phyloP scores from a whole-genome alignment of 108 stramenopile species.

The Mayamaea pseudoterrestris region DNA sequence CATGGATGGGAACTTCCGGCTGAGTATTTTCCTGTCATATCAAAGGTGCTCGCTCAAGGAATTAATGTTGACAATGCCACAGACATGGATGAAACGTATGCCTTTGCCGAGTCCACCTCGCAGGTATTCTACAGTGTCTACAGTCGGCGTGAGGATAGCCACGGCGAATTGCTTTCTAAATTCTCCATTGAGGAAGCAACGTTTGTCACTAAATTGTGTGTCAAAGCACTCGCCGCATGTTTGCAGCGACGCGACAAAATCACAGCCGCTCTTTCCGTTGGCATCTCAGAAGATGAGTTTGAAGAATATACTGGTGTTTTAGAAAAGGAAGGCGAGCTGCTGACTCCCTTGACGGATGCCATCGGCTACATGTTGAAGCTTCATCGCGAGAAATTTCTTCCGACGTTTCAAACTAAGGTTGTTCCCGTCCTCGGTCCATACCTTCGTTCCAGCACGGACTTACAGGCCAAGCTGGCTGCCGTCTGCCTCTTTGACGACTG shows the following conservation, averaged over 20 bases:
- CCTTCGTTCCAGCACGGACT: slow-evolving; percentile 23
- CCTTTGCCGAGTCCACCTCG: slow-evolving; percentile 62
- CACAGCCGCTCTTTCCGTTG: slow-evolving; percentile 18
- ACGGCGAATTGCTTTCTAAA: slow-evolving; percentile 13
- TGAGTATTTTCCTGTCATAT: slow-evolving; percentile 22
- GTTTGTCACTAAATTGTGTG: slow-evolving; percentile 29
- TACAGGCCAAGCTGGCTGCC: slow-evolving; percentile 49
- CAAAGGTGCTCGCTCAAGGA: slow-evolving; percentile 34
- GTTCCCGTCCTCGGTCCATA: slow-evolving; percentile 42
- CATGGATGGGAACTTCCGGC: not conserved
- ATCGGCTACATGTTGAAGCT: slow-evolving; percentile 74
- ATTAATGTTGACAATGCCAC: slow-evolving; percentile 40
- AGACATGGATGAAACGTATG: slow-evolving; percentile 55
- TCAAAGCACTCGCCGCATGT: slow-evolving; percentile 42
- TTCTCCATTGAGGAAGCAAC: slow-evolving; percentile 30
- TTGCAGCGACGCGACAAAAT: slow-evolving; percentile 41
- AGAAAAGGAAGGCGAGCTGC: slow-evolving; percentile 28
- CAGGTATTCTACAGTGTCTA: slow-evolving; percentile 50
- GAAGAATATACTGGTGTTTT: slow-evolving; percentile 38
- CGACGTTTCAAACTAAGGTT: slow-evolving; percentile 40
- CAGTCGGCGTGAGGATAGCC: slow-evolving; percentile 15
- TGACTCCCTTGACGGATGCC: slow-evolving; percentile 67
- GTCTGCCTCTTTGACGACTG: slow-evolving; percentile 73
- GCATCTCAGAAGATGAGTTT: slow-evolving; percentile 45
- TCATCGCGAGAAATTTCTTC: slow-evolving; percentile 30